Percentiles rank a stretch among this genome's conserved stretches.
These are phyloP conservation scores for Circinella minor DNA, from an alignment of 371 early-diverging fungal genomes.

Conservation along the genomic window DNA sequence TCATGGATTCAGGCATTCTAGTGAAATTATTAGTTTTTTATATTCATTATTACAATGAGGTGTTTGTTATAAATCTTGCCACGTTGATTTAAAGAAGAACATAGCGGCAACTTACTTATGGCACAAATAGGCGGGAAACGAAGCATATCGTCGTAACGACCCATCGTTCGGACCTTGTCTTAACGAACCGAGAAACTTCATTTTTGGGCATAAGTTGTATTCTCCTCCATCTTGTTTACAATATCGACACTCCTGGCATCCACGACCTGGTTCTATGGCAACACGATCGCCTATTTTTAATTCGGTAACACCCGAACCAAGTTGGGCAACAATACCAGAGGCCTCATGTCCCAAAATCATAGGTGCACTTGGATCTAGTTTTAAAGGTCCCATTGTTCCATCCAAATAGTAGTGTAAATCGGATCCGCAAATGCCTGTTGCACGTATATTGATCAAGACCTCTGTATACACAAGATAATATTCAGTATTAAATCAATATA, in stretches of 20 bases:
- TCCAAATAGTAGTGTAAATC: constrained; percentile 31
- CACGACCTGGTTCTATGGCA: constrained; percentile 34
- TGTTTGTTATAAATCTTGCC: background rate
- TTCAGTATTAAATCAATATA: background rate
- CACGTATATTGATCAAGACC: constrained; percentile 27
- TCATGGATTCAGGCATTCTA: constrained; percentile 22
- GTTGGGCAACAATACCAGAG: constrained; percentile 41
- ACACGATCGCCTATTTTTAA: constrained; percentile 35
- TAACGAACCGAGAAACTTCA: constrained; percentile 34
- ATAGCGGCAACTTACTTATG: constrained; percentile 11
- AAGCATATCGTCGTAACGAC: constrained; percentile 14
- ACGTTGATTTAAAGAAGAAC: background rate
- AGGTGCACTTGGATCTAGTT: constrained; percentile 17
- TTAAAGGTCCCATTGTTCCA: constrained; percentile 19
- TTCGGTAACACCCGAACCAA: constrained; percentile 36
- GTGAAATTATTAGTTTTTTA: too few species aligned
- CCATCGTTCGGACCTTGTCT: constrained; percentile 28
- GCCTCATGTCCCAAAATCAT: constrained; percentile 50
- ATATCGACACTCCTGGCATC: constrained; percentile 23
- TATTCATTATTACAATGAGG: too few species aligned
- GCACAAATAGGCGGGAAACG: constrained; percentile 15
- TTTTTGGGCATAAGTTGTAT: constrained; percentile 35
- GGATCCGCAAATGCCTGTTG: constrained; percentile 35
- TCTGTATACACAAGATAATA: background rate
- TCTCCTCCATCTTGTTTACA: constrained; percentile 23